These are phyloP conservation scores for Prunus fruticosa DNA, from an alignment of 306 rosid genomes.

Conservation along the genomic window DNA sequence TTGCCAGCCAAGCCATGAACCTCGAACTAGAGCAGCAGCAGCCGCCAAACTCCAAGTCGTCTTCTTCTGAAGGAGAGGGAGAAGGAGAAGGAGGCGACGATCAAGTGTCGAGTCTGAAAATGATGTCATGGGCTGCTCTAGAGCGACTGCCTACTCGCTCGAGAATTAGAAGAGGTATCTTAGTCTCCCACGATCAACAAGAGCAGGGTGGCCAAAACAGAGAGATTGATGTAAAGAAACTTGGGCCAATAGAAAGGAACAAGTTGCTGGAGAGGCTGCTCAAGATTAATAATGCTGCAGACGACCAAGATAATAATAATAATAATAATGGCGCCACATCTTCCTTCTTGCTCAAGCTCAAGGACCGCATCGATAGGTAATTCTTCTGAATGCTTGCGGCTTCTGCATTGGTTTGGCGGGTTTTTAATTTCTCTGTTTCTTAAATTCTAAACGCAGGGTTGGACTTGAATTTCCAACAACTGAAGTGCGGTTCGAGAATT, in stretches of 20 bases:
- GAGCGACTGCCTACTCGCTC: neutral
- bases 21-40: too few species aligned
- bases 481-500: conserved; percentile 7
- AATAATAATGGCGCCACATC: neutral
- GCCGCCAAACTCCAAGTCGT: too few species aligned
- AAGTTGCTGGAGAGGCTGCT: neutral
- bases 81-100: neutral
- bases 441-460: neutral
- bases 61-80: too few species aligned
- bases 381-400: too few species aligned
- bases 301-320: neutral
- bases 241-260: neutral
- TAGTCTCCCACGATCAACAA: neutral
- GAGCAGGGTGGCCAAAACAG: too few species aligned
- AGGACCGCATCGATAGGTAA: neutral
- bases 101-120: neutral
- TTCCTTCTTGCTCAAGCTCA: neutral
- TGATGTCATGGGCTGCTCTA: conserved; percentile 5
- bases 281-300: neutral
- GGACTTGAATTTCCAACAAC: conserved; percentile 3
- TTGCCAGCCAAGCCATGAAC: too few species aligned
- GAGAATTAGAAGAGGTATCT: neutral
- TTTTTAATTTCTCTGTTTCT: neutral
- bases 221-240: neutral
- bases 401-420: too few species aligned